Percentiles rank a stretch among this genome's conserved stretches.
phyloP scores from a whole-genome alignment of 2,329 filamentous ascomycete species.

The Exophiala viscosa region DNA sequence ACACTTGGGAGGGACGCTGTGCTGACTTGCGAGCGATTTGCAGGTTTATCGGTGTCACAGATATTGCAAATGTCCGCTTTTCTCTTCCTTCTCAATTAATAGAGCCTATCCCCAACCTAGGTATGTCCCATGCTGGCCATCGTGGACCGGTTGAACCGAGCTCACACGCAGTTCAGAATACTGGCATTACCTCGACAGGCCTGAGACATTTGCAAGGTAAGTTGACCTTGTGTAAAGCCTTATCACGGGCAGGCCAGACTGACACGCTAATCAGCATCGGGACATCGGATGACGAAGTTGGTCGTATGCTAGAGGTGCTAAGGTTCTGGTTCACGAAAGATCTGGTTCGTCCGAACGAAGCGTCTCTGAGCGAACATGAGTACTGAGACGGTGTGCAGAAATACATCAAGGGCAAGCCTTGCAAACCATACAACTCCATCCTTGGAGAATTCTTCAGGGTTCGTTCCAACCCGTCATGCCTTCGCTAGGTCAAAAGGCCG shows the following conservation, averaged over 20 bases:
- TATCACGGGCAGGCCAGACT: constrained; percentile 30
- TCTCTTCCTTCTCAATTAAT: constrained; percentile 92
- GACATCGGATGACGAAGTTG: constrained; percentile 84
- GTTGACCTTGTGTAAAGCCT: constrained; percentile 25
- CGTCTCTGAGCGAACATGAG: background rate
- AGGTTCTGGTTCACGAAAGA: constrained; percentile 99
- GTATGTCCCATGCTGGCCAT: constrained; percentile 38
- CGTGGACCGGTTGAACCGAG: background rate
- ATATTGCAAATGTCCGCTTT: constrained; percentile 93
- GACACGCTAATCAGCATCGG: constrained; percentile 58
- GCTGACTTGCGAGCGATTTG: constrained; percentile 14
- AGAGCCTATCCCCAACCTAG: constrained; percentile 90
- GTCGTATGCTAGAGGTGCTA: constrained; percentile 90
- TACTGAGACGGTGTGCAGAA: constrained; percentile 54
- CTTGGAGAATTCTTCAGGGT: constrained; percentile 96
- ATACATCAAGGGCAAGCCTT: constrained; percentile 97
- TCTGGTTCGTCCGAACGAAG: constrained; percentile 49
- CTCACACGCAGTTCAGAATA: constrained; percentile 61
- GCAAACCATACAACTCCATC: constrained; percentile 98
- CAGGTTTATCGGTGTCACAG: constrained; percentile 92
- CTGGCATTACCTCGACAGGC: constrained; percentile 96
- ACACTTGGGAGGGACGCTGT: constrained; percentile 1
- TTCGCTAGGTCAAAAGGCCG: background rate
- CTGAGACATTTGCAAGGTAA: constrained; percentile 76
- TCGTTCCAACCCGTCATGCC: constrained; percentile 35